These are phyloP conservation scores for Testicularia cyperi DNA, from an alignment of 1,284 basidiomycete species.

Conservation along the genomic window DNA sequence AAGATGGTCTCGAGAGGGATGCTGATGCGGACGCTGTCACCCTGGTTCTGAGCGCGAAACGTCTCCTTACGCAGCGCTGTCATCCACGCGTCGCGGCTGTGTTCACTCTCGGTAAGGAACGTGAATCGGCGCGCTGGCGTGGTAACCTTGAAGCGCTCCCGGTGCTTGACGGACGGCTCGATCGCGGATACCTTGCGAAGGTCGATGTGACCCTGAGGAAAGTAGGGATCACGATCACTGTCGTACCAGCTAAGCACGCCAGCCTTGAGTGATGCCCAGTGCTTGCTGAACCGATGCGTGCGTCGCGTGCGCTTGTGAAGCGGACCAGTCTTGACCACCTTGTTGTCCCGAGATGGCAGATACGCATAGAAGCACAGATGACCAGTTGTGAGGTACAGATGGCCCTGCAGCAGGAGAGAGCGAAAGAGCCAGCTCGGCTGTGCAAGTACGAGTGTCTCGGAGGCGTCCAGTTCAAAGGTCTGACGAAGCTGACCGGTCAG, in stretches of 20 bases:
- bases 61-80: constrained; percentile 83
- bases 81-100: constrained; percentile 69
- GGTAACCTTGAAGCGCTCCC: constrained; percentile 57
- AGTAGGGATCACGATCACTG: constrained; percentile 79
- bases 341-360: constrained; percentile 63
- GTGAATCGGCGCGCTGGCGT: constrained; percentile 57
- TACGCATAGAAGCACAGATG: constrained; percentile 97
- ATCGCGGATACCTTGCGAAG: constrained; percentile 87
- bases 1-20: constrained; percentile 87
- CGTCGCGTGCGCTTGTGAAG: constrained; percentile 39
- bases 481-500: constrained; percentile 29
- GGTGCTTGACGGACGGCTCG: constrained; percentile 71
- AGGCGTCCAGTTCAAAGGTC: constrained; percentile 28
- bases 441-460: constrained; percentile 27
- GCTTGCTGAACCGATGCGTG: constrained; percentile 47
- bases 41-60: constrained; percentile 92
- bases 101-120: constrained; percentile 56
- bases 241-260: constrained; percentile 52
- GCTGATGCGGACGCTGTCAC: constrained; percentile 84
- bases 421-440: constrained; percentile 57
- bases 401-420: constrained; percentile 76
- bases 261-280: constrained; percentile 46
- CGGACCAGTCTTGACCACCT: constrained; percentile 30
- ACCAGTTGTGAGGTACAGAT: constrained; percentile 88
- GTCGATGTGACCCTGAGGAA: constrained; percentile 90